Conservation (phyloP, 2,329 filamentous ascomycete genomes). For the Lecanicillium sp. region DNA sequence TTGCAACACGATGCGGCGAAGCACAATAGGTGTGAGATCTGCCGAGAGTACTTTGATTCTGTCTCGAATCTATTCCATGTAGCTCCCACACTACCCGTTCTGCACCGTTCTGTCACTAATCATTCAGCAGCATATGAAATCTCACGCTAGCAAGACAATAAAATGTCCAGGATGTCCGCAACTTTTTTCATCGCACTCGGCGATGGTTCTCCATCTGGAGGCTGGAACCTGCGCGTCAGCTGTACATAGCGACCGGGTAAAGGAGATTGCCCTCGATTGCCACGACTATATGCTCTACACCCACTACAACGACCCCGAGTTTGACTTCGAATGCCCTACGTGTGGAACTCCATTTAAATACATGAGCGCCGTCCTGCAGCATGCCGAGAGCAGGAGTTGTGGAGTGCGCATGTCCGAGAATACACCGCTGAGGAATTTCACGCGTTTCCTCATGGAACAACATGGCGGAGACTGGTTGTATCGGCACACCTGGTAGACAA, state of each 20-base stretch:
- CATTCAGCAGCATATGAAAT: neutral
- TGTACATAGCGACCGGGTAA: neutral
- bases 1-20: too few species aligned
- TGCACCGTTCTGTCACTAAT: neutral
- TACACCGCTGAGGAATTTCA: neutral
- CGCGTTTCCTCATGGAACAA: neutral
- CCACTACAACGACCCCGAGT: neutral
- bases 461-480: neutral
- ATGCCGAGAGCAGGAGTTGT: neutral
- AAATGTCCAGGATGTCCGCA: neutral
- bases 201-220: neutral
- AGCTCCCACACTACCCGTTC: neutral
- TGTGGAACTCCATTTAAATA: neutral
- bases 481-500: neutral
- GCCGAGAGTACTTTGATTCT: neutral
- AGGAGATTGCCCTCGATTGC: neutral
- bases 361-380: neutral
- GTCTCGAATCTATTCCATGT: neutral
- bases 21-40: too few species aligned
- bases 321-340: neutral
- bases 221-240: neutral
- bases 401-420: neutral
- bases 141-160: neutral
- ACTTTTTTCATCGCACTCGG: neutral
- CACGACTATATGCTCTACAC: neutral